Base-by-base conservation (phyloP, 2,329 filamentous ascomycete genomes). In the Immersiporthe knoxdaviesiana region DNA sequence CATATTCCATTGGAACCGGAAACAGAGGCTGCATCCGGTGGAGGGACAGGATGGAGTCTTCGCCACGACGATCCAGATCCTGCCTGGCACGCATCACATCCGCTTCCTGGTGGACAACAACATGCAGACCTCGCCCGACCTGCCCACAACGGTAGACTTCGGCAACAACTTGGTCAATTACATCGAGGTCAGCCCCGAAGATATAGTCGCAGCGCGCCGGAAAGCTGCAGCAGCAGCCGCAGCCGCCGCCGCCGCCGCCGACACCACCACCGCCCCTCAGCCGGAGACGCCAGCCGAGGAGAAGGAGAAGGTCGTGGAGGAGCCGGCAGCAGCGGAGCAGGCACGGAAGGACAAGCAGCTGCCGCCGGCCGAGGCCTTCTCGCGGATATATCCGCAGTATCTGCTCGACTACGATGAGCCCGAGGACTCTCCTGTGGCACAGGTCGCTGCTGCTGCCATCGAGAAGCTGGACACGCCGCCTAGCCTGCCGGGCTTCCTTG, bases 121-220 rank as follows among this genome's bases (percentile, higher is more conserved):
- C 76, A 97, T 97, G 93, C 88, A 91, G 77, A 96, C 94, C 18
- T 96, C 93, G 21, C 90, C 92, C 70, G 89, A 92, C 72, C 85
- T 97, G 67, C 95, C 96, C 18, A 98, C 96, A 0, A 97, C 96
- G 1, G 96, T 99, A 69, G 96, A 99, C 79, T 97, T 97, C 79
- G 97, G 94, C 73, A 98, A 98, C 82, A 97, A 97, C 77, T 85
- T 99, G 24, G 95, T 99, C 80, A 99, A 99, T 81, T 99, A 98
- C 78, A 93, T 99, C 76, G 96, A 99, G 82, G 92, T 98, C 72
- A 92, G 87, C 75, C 89, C 92, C 47, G 91, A 94, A 68, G 91
- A 94, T 76, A 80, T 90, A 39, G 83, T 84, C 14, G 76, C 78
- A 35, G 75, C 73, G 2, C 18, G n/a, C 8, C 37, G 71, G 27